Evolutionary conservation across 1,284 basidiomycete species (phyloP).

Genomic region (Kalmanozyma brasiliensis): DNA sequence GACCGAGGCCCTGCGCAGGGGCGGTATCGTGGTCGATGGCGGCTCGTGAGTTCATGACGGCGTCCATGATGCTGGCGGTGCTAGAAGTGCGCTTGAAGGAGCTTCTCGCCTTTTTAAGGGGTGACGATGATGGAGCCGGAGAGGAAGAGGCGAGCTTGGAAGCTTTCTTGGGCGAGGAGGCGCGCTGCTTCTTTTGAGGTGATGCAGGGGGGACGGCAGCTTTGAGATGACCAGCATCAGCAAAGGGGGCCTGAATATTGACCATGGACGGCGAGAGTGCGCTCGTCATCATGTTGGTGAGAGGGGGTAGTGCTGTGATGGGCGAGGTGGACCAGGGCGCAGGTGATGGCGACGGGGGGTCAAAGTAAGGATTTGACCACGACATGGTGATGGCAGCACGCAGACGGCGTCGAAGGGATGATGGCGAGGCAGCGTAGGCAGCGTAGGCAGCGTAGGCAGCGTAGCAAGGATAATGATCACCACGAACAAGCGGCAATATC

Average conservation of each 20-base stretch:
- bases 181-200: constrained; percentile 44
- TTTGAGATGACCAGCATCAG: constrained; percentile 48
- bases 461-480: constrained; percentile 4
- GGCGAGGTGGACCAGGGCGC: constrained; percentile 10
- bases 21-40: constrained; percentile 38
- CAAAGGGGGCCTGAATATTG: constrained; percentile 43
- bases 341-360: constrained; percentile 28
- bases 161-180: constrained; percentile 21
- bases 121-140: constrained; percentile 8
- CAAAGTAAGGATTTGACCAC: constrained; percentile 8
- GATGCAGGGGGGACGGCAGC: no score
- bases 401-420: neutral
- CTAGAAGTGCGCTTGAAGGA: constrained; percentile 40
- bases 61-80: constrained; percentile 48
- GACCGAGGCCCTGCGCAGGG: constrained; percentile 4
- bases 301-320: constrained; percentile 4
- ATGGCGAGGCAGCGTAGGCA: neutral
- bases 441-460: neutral
- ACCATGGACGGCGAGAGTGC: constrained; percentile 47
- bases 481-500: neutral
- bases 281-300: constrained; percentile 26
- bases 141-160: constrained; percentile 8
- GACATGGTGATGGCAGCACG: constrained; percentile 21
- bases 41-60: constrained; percentile 47
- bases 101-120: constrained; percentile 14